A percentile compares a stretch with the other conserved stretches of the same genome.
phyloP scores from a whole-genome alignment of 2,329 filamentous ascomycete genomes.

The Lecanicillium sp. region DNA sequence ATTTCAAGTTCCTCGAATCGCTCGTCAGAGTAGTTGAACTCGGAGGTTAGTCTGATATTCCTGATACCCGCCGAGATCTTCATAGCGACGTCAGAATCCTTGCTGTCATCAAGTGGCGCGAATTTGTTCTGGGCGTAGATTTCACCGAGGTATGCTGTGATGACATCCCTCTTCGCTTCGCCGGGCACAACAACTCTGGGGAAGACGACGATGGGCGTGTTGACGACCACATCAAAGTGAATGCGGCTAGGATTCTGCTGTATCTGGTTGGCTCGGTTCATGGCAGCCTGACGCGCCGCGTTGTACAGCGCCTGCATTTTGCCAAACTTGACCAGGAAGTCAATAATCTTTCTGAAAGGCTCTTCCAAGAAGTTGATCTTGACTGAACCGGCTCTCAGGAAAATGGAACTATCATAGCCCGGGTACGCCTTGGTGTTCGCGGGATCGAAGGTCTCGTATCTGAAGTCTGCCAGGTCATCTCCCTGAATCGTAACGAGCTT shows the following conservation, averaged over 20 bases:
- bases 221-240: slow-evolving; percentile 89
- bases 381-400: slow-evolving; percentile 84
- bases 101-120: slow-evolving; percentile 70
- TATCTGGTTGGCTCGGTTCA: slow-evolving; percentile 86
- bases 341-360: slow-evolving; percentile 95
- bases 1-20: slow-evolving; percentile 83
- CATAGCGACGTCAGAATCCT: slow-evolving; percentile 71
- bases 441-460: slow-evolving; percentile 90
- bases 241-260: slow-evolving; percentile 86
- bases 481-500: slow-evolving; percentile 92
- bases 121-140: slow-evolving; percentile 97
- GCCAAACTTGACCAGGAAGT: slow-evolving; percentile 96
- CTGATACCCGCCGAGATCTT: slow-evolving; percentile 86
- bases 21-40: slow-evolving; percentile 71
- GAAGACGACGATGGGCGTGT: slow-evolving; percentile 94
- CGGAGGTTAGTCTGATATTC: slow-evolving; percentile 84
- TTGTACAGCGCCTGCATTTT: slow-evolving; percentile 99
- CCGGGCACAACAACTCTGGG: slow-evolving; percentile 70
- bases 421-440: slow-evolving; percentile 68
- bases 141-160: slow-evolving; percentile 92
- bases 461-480: slow-evolving; percentile 91
- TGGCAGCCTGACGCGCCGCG: slow-evolving; percentile 87
- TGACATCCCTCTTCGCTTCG: slow-evolving; percentile 65
- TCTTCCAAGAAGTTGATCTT: slow-evolving; percentile 97
- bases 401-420: slow-evolving; percentile 90